These are phyloP conservation scores for Neostapfia colusana DNA, from an alignment of 176 grass and related monocot genomes.

Conservation along the genomic window DNA sequence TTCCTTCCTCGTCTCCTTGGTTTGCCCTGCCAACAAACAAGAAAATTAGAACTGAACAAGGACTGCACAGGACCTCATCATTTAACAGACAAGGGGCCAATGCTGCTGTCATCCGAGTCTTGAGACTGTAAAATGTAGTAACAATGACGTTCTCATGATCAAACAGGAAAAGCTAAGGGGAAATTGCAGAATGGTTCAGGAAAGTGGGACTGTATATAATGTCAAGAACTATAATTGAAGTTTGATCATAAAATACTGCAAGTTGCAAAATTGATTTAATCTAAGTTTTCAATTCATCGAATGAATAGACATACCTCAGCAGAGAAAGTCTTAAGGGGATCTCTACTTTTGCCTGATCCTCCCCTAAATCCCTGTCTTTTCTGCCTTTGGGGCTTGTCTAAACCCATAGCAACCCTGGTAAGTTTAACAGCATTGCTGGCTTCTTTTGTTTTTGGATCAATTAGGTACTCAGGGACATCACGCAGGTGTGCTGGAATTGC, in stretches of 20 bases:
- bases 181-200: background rate
- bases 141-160: background rate
- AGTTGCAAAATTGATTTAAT: constrained; percentile 2
- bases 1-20: constrained; percentile 41
- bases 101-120: background rate
- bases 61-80: background rate
- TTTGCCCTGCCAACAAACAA: constrained; percentile 57
- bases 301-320: constrained; percentile 58
- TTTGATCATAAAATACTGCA: background rate
- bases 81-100: background rate
- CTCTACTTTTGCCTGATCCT: constrained; percentile 74
- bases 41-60: constrained; percentile 34
- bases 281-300: constrained; percentile 7
- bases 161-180: constrained; percentile 13
- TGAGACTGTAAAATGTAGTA: background rate
- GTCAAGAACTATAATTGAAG: background rate
- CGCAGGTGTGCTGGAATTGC: constrained; percentile 69
- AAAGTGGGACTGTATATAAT: background rate
- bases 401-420: constrained; percentile 74
- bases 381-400: constrained; percentile 50
- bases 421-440: constrained; percentile 80
- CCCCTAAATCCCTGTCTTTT: constrained; percentile 67
- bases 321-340: constrained; percentile 89
- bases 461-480: constrained; percentile 81
- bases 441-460: constrained; percentile 87